These are phyloP conservation scores for Verticillium albo-atrum DNA, from an alignment of 2,329 filamentous ascomycete species.

Conservation along the genomic window DNA sequence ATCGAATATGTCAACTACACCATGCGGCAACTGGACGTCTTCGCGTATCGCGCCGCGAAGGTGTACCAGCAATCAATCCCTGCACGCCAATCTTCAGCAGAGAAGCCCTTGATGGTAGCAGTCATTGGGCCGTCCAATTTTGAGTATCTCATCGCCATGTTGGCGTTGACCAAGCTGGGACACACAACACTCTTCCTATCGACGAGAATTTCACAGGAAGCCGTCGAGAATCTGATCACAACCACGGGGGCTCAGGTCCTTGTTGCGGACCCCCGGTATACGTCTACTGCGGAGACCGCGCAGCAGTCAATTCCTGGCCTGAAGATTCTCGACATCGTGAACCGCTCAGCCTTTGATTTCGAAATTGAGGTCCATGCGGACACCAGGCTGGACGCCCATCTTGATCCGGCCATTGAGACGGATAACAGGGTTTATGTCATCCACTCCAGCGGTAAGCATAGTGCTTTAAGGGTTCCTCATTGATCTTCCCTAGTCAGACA, in stretches of 20 bases:
- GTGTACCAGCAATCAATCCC: constrained; percentile 17
- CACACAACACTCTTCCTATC: constrained; percentile 39
- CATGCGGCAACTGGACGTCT: constrained; percentile 37
- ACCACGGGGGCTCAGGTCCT: constrained; percentile 19
- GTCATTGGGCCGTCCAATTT: constrained; percentile 49
- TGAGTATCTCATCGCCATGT: constrained; percentile 48
- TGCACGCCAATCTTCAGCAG: constrained; percentile 12
- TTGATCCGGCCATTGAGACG: constrained; percentile 23
- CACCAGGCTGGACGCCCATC: constrained; percentile 19
- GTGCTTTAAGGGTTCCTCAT: no score
- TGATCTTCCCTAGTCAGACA: constrained; percentile 3
- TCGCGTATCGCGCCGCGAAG: constrained; percentile 22
- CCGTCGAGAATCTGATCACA: constrained; percentile 22
- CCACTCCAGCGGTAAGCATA: constrained; percentile 26
- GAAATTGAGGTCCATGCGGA: constrained; percentile 22
- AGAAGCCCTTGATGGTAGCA: constrained; percentile 34
- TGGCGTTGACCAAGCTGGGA: constrained; percentile 51
- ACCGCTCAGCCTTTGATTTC: constrained; percentile 21
- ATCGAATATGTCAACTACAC: constrained; percentile 42
- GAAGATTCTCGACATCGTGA: constrained; percentile 20
- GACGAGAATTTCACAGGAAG: constrained; percentile 25
- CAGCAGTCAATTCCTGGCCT: constrained; percentile 12
- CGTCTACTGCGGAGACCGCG: constrained; percentile 14
- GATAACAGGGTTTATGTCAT: constrained; percentile 23
- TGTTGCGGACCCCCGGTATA: constrained; percentile 17